Percentiles rank a stretch among this genome's conserved stretches.
phyloP scores from a whole-genome alignment of 345 rosid species.

The Euphorbia pulcherrima region DNA sequence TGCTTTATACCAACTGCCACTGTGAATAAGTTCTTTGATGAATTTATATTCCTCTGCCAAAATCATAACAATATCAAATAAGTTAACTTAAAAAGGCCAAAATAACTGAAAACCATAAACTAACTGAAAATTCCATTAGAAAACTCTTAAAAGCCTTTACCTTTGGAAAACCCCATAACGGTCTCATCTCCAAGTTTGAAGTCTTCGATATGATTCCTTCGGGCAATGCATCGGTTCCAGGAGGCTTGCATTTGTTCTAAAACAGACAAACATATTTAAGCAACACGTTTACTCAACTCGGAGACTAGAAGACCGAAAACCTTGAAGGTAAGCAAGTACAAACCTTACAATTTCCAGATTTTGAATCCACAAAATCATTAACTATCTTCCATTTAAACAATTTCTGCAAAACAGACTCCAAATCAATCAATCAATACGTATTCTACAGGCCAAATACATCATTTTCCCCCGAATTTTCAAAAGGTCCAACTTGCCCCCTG shows the following conservation, averaged over 20 bases:
- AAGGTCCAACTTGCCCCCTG: no score
- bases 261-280: slow-evolving; percentile 20
- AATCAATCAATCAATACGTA: no score
- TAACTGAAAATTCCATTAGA: slow-evolving; percentile 10
- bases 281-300: background rate
- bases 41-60: slow-evolving; percentile 29
- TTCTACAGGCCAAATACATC: no score
- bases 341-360: slow-evolving; percentile 41
- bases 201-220: slow-evolving; percentile 42
- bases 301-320: background rate
- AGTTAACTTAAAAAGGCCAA: background rate
- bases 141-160: slow-evolving; percentile 27
- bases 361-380: slow-evolving; percentile 21
- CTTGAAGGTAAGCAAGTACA: slow-evolving; percentile 7
- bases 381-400: slow-evolving; percentile 30
- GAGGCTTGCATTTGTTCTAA: slow-evolving; percentile 44
- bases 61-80: background rate
- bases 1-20: slow-evolving; percentile 61
- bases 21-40: slow-evolving; percentile 40
- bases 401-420: slow-evolving; percentile 35
- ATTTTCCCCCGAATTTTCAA: no score
- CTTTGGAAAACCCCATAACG: slow-evolving; percentile 53
- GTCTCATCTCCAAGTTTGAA: slow-evolving; percentile 57
- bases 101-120: background rate
- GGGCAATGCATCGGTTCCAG: slow-evolving; percentile 55